Evolutionary conservation across 2,329 filamentous ascomycete species (phyloP), one percentile per base, ranked within the genome.

Genomic region (Xylariales sp.): DNA sequence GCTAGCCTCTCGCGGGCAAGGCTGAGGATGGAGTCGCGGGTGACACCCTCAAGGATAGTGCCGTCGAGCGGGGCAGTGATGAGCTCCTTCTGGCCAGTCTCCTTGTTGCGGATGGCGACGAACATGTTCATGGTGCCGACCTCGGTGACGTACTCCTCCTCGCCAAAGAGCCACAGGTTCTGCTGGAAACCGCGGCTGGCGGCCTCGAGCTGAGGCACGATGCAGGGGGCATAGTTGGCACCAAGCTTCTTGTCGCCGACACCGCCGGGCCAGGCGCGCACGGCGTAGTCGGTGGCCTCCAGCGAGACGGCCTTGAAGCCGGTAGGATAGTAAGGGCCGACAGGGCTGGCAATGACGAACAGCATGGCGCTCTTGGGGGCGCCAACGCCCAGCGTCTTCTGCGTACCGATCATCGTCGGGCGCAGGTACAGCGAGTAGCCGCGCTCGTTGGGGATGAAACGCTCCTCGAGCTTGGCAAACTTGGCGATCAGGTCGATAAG

Each of bases 51-150:
- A 31, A 98, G 76, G 49, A 98, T 98, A 20, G 91, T 98, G 35
- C 93, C 93, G 61, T 98, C 93, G 12, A 98, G 76, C 17, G 93
- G 93, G 25, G 91, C 88, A n/a, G 93, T 98, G 54, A 96, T 63
- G 37, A 98, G 78, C 70, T 96, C 90, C 57, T 90, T 91, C 67
- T 90, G 78, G 6, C 91, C 93, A 11, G 88, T 93, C 62, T 86
- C 75, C 73, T 86, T 87, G 70, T 94, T 81, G 67, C 81, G 81
- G 52, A 97, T 67, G 29, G 85, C 90, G 21, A 85, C 83, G 56
- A 97, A 98, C 61, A 98, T 81, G 68, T 98, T 98, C 93, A 98
- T 98, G 41, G 93, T 97, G 55, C 93, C 93, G 40, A 96, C 93
- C 66, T 98, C 93, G 32, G 93, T 98, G 41, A 97, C 83, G 56